These are phyloP conservation scores for Gastrodia elata DNA, from an alignment of 106 monocot genomes.

Conservation along the genomic window DNA sequence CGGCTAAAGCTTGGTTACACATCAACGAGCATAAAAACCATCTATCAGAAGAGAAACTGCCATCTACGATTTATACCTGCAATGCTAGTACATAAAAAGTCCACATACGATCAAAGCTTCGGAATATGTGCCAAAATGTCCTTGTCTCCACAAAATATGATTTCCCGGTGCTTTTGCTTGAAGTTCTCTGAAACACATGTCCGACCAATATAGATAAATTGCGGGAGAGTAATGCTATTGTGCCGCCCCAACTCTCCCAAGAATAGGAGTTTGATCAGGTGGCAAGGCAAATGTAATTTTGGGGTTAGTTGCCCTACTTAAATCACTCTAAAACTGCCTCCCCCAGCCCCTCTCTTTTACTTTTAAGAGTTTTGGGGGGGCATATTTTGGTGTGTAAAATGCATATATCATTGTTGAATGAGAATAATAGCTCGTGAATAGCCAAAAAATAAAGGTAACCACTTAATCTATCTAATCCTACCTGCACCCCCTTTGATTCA, in stretches of 20 bases:
- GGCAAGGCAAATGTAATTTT: too few species aligned
- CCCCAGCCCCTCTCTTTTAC: too few species aligned
- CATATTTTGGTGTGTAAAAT: too few species aligned
- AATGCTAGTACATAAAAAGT: constrained; percentile 78
- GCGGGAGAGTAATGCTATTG: background rate
- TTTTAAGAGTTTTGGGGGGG: too few species aligned
- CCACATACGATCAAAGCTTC: constrained; percentile 99
- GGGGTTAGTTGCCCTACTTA: too few species aligned
- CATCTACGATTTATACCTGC: constrained; percentile 46
- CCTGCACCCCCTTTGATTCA: constrained; percentile 41
- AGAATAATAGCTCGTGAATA: too few species aligned
- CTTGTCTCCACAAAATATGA: constrained; percentile 91
- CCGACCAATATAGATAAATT: constrained; percentile 30
- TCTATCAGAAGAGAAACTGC: background rate
- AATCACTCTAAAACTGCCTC: too few species aligned
- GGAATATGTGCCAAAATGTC: constrained; percentile 96
- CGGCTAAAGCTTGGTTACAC: too few species aligned
- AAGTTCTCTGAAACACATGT: constrained; percentile 17
- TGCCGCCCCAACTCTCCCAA: too few species aligned
- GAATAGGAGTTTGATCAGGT: too few species aligned
- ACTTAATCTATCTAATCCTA: constrained; percentile 19
- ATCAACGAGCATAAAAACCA: background rate
- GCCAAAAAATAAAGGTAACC: background rate
- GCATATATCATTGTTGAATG: too few species aligned
- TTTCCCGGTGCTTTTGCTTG: constrained; percentile 70